These are phyloP conservation scores for Raffaelea arxii DNA, from an alignment of 2,329 filamentous ascomycete genomes.

Conservation along the genomic window DNA sequence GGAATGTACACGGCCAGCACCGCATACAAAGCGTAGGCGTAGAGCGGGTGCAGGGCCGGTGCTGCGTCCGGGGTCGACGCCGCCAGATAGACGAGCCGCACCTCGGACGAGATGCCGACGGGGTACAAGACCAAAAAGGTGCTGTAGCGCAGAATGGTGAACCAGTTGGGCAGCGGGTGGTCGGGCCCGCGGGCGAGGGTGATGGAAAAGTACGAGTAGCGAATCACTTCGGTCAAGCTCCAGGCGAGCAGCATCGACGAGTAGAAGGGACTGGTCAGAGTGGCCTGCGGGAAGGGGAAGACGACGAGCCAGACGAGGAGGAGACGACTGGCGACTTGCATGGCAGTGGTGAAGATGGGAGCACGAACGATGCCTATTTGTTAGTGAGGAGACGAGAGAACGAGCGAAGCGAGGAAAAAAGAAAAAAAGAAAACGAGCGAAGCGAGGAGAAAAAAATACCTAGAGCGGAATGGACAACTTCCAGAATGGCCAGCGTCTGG, in stretches of 20 bases:
- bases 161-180: conserved; percentile 23
- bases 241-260: conserved; percentile 76
- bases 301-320: conserved; percentile 84
- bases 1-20: conserved; percentile 16
- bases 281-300: conserved; percentile 58
- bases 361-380: conserved; percentile 69
- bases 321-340: conserved; percentile 83
- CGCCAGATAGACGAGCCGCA: conserved; percentile 65
- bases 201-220: conserved; percentile 85
- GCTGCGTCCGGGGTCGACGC: conserved; percentile 48
- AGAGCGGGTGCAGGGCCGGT: conserved; percentile 30
- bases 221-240: conserved; percentile 83
- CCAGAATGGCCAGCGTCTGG: conserved; percentile 74
- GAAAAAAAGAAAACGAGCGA: not conserved
- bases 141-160: conserved; percentile 83
- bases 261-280: conserved; percentile 52
- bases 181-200: conserved; percentile 45
- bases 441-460: conserved; percentile 45
- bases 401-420: not conserved
- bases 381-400: not conserved
- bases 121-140: conserved; percentile 92
- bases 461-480: conserved; percentile 70
- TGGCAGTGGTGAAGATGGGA: conserved; percentile 71
- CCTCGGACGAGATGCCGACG: conserved; percentile 81
- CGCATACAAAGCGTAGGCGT: conserved; percentile 32